phyloP scores from a whole-genome alignment of 2,329 filamentous ascomycete genomes.

The Furcasterigmium furcatum region DNA sequence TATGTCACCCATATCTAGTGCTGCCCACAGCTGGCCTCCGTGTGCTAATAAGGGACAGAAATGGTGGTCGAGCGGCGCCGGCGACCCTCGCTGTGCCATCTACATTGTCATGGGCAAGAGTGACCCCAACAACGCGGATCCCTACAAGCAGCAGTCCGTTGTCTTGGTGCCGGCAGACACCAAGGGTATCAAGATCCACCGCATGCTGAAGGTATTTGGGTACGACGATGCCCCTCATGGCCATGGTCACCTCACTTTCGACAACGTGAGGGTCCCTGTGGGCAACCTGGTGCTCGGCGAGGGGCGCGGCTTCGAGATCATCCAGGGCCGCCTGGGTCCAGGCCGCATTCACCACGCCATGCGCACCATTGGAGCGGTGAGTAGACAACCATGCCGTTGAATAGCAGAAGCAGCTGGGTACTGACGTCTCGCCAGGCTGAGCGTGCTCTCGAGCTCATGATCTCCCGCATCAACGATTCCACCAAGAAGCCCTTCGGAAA shows the following conservation, averaged over 20 bases:
- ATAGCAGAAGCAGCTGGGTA: background rate
- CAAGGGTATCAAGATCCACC: conserved; percentile 85
- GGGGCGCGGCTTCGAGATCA: conserved; percentile 95
- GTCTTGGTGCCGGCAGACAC: conserved; percentile 79
- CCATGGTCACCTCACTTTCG: conserved; percentile 88
- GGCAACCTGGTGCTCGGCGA: conserved; percentile 86
- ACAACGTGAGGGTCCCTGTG: conserved; percentile 83
- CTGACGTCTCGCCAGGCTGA: conserved; percentile 57
- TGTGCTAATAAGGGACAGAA: conserved; percentile 53
- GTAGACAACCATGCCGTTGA: conserved; percentile 18
- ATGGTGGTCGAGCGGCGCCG: conserved; percentile 98
- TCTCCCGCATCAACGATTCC: conserved; percentile 90
- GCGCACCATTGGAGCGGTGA: conserved; percentile 82
- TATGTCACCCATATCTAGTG: conserved; percentile 35
- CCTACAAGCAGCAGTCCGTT: conserved; percentile 91
- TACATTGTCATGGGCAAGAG: conserved; percentile 98
- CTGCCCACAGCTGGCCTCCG: conserved; percentile 2
- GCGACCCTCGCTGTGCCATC: conserved; percentile 86
- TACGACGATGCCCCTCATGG: conserved; percentile 99
- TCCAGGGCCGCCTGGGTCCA: conserved; percentile 92
- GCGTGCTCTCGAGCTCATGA: conserved; percentile 88
- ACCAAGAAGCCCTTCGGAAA: conserved; percentile 90
- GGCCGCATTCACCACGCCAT: conserved; percentile 98
- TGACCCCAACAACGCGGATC: conserved; percentile 69
- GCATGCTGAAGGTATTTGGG: conserved; percentile 91